Evolutionary conservation across 768 basidiomycete species (phyloP).

Genomic region (Guyanaporus albipodus): DNA sequence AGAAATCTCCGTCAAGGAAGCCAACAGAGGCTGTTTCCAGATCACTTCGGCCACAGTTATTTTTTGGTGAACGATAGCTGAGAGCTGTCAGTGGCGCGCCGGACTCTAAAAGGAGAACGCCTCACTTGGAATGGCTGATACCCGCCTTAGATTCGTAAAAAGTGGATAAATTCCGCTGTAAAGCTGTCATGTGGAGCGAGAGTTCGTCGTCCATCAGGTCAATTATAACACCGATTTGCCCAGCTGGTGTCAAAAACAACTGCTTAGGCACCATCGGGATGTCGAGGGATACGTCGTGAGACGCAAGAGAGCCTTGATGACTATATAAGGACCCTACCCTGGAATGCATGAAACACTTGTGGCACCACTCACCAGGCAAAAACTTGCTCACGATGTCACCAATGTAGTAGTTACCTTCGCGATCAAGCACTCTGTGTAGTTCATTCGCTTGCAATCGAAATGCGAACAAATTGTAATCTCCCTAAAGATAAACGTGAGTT

Average conservation of each 20-base stretch:
- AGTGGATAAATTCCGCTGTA: slow-evolving; percentile 72
- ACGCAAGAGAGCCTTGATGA: slow-evolving; percentile 50
- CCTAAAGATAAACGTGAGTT: slow-evolving; percentile 38
- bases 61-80: slow-evolving; percentile 72
- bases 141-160: slow-evolving; percentile 52
- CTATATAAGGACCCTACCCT: background rate
- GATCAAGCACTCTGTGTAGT: slow-evolving; percentile 47
- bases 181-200: slow-evolving; percentile 55
- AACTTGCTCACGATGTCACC: slow-evolving; percentile 80
- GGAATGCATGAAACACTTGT: background rate
- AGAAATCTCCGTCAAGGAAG: slow-evolving; percentile 86
- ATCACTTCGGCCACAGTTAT: slow-evolving; percentile 52
- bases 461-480: slow-evolving; percentile 62
- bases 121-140: slow-evolving; percentile 58
- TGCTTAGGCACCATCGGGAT: slow-evolving; percentile 50
- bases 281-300: slow-evolving; percentile 41
- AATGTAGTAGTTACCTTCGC: slow-evolving; percentile 66
- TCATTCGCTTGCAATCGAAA: slow-evolving; percentile 49
- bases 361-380: slow-evolving; percentile 47
- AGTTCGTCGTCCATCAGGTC: slow-evolving; percentile 51
- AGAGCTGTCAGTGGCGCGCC: background rate
- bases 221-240: slow-evolving; percentile 70
- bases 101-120: background rate
- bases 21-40: slow-evolving; percentile 56
- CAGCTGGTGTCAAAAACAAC: slow-evolving; percentile 73